Conservation (phyloP, 108 stramenopile genomes). For the Skeletonema menzelii region DNA sequence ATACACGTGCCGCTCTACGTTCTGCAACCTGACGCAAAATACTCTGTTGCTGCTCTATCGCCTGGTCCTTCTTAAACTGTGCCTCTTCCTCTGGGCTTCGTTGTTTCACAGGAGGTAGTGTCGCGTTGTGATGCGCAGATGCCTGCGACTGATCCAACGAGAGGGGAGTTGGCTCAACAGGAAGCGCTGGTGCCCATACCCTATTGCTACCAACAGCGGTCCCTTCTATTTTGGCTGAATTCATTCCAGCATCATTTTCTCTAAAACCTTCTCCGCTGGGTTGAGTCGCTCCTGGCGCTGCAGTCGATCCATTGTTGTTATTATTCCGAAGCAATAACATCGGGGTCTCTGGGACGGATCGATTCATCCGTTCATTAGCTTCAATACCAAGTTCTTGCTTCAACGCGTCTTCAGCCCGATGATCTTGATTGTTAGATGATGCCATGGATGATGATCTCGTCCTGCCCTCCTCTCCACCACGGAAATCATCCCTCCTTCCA, state of each 20-base stretch:
- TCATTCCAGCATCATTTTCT: not conserved
- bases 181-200: slow-evolving; percentile 25
- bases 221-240: slow-evolving; percentile 7
- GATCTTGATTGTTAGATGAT: not conserved
- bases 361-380: not conserved
- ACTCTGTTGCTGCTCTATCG: slow-evolving; percentile 30
- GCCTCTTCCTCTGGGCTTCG: slow-evolving; percentile 18
- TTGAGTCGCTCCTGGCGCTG: not conserved
- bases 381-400: not conserved
- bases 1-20: slow-evolving; percentile 22
- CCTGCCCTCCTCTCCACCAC: not conserved
- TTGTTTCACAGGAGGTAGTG: not conserved
- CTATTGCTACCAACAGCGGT: not conserved
- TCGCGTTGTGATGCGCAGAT: not conserved
- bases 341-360: not conserved
- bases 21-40: slow-evolving; percentile 30
- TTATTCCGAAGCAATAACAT: not conserved
- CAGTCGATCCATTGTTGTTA: not conserved
- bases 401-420: not conserved
- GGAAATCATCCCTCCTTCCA: not conserved
- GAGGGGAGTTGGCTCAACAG: slow-evolving; percentile 13
- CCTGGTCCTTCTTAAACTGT: slow-evolving; percentile 14
- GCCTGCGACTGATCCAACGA: not conserved
- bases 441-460: not conserved
- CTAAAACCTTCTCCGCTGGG: not conserved